Conservation (phyloP, 768 basidiomycete species). For the Trametes gibbosa region DNA sequence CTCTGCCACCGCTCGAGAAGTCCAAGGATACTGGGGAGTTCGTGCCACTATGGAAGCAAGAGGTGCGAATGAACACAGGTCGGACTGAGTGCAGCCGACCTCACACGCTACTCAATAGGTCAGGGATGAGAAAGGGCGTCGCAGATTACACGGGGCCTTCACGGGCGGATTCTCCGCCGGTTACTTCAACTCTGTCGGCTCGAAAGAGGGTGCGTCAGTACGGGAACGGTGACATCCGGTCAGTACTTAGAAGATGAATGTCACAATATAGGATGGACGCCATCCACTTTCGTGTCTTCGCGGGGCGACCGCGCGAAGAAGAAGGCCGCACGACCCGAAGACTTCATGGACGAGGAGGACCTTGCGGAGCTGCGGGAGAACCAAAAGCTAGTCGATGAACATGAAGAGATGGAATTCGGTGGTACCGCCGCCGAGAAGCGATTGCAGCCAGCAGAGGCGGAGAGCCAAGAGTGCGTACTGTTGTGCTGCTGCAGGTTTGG, state of each 20-base stretch:
- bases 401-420: conserved; percentile 74
- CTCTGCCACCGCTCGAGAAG: conserved; percentile 92
- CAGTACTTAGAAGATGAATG: not conserved
- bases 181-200: conserved; percentile 94
- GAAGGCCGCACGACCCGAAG: conserved; percentile 68
- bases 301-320: conserved; percentile 69
- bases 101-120: conserved; percentile 45
- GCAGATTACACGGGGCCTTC: conserved; percentile 96
- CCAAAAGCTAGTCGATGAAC: conserved; percentile 71
- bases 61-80: conserved; percentile 51
- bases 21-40: conserved; percentile 91
- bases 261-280: conserved; percentile 77
- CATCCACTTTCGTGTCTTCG: conserved; percentile 90
- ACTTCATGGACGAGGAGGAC: conserved; percentile 99
- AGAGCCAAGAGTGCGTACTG: conserved; percentile 55
- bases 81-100: not conserved
- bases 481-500: not conserved
- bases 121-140: conserved; percentile 88
- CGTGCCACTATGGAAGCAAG: conserved; percentile 97
- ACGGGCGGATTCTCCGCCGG: conserved; percentile 98
- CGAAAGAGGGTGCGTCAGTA: conserved; percentile 74
- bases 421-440: conserved; percentile 48
- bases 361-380: conserved; percentile 76
- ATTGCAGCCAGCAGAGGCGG: conserved; percentile 35
- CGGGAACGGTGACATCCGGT: not conserved